These are phyloP conservation scores for Blastomyces emzantsi DNA, from an alignment of 2,329 filamentous ascomycete genomes.

Conservation along the genomic window DNA sequence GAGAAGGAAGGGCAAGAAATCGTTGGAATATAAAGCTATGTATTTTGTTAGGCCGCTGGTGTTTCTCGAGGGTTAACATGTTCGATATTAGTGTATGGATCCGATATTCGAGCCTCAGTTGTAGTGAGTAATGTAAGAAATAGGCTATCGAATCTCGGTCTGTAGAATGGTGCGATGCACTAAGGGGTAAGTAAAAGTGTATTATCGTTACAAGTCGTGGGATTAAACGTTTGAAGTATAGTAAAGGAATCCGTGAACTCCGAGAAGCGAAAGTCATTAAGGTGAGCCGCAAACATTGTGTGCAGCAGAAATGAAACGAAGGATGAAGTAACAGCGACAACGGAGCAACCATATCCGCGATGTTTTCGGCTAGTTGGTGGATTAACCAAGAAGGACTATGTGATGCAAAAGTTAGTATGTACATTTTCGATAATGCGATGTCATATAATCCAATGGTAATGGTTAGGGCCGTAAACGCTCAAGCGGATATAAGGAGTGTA, in stretches of 20 bases:
- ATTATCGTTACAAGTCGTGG: not conserved
- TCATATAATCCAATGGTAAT: not conserved
- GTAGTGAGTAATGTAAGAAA: not conserved
- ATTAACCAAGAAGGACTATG: constrained; percentile 1
- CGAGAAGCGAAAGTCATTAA: not conserved
- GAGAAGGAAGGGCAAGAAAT: not conserved
- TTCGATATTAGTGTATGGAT: not conserved
- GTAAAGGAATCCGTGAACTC: not conserved
- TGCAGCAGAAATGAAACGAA: not conserved
- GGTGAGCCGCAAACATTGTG: not conserved
- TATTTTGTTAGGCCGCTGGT: not conserved
- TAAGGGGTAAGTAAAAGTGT: not conserved
- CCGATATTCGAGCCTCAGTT: not conserved
- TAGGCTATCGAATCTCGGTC: not conserved
- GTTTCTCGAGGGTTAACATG: not conserved
- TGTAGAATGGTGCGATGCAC: not conserved
- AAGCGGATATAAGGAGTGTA: not conserved
- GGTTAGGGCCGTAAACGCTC: not conserved
- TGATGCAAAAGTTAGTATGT: not conserved
- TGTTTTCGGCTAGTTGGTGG: not conserved
- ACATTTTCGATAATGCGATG: not conserved
- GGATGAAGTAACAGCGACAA: not conserved
- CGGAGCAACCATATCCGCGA: not conserved
- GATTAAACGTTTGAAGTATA: not conserved
- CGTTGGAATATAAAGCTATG: not conserved